phyloP scores from a whole-genome alignment of 257 asterid species.

The Sherardia arvensis region DNA sequence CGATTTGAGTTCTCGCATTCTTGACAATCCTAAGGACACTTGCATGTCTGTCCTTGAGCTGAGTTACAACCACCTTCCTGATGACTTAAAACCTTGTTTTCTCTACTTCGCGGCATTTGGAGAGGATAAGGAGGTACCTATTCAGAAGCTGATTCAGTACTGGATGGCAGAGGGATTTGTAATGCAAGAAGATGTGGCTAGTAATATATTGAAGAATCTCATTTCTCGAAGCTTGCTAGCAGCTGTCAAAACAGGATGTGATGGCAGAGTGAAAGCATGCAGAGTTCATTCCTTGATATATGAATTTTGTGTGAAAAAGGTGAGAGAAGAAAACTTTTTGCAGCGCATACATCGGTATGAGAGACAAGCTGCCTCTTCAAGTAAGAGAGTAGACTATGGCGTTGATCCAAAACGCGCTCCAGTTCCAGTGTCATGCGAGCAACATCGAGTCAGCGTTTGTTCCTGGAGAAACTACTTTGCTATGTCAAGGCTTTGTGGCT shows the following conservation, averaged over 20 bases:
- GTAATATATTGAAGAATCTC: conserved; percentile 5
- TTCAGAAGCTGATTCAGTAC: background rate
- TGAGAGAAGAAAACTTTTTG: background rate
- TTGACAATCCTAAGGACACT: background rate
- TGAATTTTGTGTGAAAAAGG: conserved; percentile 6
- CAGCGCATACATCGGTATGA: background rate
- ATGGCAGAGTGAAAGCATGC: conserved; percentile 4
- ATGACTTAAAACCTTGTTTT: background rate
- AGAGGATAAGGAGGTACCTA: background rate
- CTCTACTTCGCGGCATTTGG: conserved; percentile 4
- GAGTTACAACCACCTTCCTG: background rate
- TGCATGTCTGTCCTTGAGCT: background rate
- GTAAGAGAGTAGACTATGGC: background rate
- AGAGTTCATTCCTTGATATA: conserved; percentile 9
- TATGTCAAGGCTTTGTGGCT: background rate
- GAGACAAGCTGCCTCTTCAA: background rate
- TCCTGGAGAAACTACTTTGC: background rate
- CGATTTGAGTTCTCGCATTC: background rate
- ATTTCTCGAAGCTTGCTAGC: background rate
- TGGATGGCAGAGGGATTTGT: conserved; percentile 15
- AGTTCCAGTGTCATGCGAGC: too few relatives aligned
- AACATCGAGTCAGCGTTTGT: background rate
- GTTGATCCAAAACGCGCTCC: background rate
- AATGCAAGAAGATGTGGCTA: background rate
- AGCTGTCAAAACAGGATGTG: background rate